These are phyloP conservation scores for Entrophospora sp. DNA, from an alignment of 192 early-diverging fungal genomes.

Conservation along the genomic window DNA sequence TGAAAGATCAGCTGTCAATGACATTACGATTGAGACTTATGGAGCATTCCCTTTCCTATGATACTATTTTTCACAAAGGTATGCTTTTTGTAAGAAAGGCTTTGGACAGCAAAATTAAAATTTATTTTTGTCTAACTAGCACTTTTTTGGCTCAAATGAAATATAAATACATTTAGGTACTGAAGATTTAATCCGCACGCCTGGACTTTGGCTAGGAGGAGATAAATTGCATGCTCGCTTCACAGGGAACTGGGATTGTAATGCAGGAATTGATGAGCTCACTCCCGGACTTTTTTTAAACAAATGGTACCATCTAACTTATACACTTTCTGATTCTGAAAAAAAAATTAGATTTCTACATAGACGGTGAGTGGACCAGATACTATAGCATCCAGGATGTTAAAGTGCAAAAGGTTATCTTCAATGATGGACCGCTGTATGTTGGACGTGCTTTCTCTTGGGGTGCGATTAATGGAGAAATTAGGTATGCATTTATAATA, in stretches of 20 bases:
- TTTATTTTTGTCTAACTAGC: neutral
- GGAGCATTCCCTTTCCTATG: neutral
- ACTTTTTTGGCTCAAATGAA: neutral
- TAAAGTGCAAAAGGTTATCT: neutral
- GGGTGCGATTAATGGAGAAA: neutral
- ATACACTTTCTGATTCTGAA: constrained; percentile 13
- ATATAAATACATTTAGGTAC: neutral
- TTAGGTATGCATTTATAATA: constrained; percentile 3
- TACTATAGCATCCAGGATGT: neutral
- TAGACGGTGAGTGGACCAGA: neutral
- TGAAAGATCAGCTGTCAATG: neutral
- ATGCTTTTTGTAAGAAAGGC: neutral
- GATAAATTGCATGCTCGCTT: constrained; percentile 8
- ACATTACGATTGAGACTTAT: constrained; percentile 3
- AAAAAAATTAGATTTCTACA: neutral
- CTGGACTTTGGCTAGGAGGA: neutral
- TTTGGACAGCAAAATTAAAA: no score
- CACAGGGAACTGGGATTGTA: neutral
- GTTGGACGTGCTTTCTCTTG: neutral
- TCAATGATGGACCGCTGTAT: constrained; percentile 2
- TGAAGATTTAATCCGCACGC: neutral
- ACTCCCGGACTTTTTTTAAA: neutral
- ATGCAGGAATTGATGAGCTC: neutral
- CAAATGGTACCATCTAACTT: constrained; percentile 14
- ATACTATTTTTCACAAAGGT: constrained; percentile 17